phyloP scores from a whole-genome alignment of 495 filamentous ascomycete genomes.

The Entonaema liquescens region DNA sequence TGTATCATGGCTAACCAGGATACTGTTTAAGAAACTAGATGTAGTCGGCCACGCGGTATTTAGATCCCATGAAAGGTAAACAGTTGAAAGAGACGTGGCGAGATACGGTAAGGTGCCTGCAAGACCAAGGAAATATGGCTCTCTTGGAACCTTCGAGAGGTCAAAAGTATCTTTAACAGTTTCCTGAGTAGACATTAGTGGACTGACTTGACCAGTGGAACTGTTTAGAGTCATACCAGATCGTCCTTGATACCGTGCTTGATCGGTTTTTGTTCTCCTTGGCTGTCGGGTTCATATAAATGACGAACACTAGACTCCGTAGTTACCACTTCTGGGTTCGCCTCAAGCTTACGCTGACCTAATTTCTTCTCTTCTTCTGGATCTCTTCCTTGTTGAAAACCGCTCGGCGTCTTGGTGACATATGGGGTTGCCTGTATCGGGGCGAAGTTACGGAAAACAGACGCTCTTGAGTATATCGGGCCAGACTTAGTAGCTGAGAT shows the following conservation, averaged over 20 bases:
- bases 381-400: conserved; percentile 57
- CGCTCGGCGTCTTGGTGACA: conserved; percentile 39
- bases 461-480: not conserved
- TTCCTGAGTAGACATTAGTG: conserved; percentile 60
- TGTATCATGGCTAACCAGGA: conserved; percentile 72
- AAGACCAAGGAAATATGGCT: conserved; percentile 82
- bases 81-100: conserved; percentile 85
- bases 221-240: conserved; percentile 64
- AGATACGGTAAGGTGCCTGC: conserved; percentile 92
- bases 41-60: conserved; percentile 69
- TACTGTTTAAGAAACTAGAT: conserved; percentile 60
- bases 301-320: conserved; percentile 64
- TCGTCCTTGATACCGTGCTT: conserved; percentile 74
- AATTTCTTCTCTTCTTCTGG: conserved; percentile 60
- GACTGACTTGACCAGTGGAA: not conserved
- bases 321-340: conserved; percentile 66
- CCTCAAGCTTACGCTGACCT: conserved; percentile 59
- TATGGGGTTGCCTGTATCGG: conserved; percentile 40
- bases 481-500: not conserved
- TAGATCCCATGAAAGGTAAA: conserved; percentile 84
- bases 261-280: conserved; percentile 61
- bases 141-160: conserved; percentile 76
- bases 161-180: conserved; percentile 89
- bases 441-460: conserved; percentile 24
- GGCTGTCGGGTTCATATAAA: conserved; percentile 55